phyloP scores from a whole-genome alignment of 495 filamentous ascomycete species.

The Margaritispora aquatica region DNA sequence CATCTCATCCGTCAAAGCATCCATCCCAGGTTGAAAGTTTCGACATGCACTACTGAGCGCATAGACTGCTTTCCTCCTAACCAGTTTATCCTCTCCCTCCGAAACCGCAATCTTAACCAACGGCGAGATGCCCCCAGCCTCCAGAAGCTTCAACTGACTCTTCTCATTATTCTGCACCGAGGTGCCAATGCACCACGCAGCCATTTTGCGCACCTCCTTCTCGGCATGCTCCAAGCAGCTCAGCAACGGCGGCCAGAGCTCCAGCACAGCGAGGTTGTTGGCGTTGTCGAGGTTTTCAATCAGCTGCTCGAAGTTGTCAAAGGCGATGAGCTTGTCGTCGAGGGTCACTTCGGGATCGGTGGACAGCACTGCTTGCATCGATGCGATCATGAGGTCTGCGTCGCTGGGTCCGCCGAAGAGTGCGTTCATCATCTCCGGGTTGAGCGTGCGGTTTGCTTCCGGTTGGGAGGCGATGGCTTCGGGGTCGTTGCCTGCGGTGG shows the following conservation, averaged over 20 bases:
- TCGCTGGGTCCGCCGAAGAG: conserved; percentile 81
- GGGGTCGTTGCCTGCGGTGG: conserved; percentile 38
- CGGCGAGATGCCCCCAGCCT: conserved; percentile 60
- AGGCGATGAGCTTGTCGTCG: conserved; percentile 76
- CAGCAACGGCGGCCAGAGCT: conserved; percentile 76
- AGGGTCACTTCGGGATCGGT: conserved; percentile 53
- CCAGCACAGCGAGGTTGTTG: conserved; percentile 75
- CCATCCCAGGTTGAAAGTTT: conserved; percentile 78
- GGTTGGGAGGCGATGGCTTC: conserved; percentile 25
- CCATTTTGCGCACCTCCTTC: conserved; percentile 65
- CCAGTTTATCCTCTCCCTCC: conserved; percentile 48
- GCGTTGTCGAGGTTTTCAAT: conserved; percentile 93
- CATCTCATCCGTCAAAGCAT: conserved; percentile 58
- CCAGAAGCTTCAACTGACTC: conserved; percentile 70
- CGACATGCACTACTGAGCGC: conserved; percentile 77
- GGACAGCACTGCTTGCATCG: conserved; percentile 66
- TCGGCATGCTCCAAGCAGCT: conserved; percentile 60
- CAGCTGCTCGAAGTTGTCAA: conserved; percentile 94
- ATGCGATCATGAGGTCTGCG: conserved; percentile 79
- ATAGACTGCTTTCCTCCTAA: conserved; percentile 82
- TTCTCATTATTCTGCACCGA: conserved; percentile 93
- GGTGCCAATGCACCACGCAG: conserved; percentile 88
- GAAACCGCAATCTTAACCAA: conserved; percentile 55
- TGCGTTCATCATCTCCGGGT: conserved; percentile 57
- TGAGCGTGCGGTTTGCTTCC: conserved; percentile 40